A percentile compares a stretch with the other conserved stretches of the same genome.
Evolutionary conservation across 208 protist genomes (phyloP).

Genomic region (Crithidia mellificae): DNA sequence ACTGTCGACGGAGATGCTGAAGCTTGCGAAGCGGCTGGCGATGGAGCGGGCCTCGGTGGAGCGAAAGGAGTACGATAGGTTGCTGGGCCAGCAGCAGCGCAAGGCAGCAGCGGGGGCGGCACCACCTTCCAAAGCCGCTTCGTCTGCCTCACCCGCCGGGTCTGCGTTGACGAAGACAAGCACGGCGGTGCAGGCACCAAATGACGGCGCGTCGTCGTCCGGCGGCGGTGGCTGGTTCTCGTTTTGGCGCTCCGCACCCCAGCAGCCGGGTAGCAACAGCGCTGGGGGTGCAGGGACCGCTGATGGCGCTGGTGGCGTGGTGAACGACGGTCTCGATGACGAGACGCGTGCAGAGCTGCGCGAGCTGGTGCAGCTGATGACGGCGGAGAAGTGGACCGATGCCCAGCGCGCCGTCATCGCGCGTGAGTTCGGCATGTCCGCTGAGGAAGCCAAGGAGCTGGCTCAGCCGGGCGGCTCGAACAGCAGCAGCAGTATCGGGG

Average conservation of each 20-base stretch:
- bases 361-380: slow-evolving; percentile 59
- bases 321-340: slow-evolving; percentile 26
- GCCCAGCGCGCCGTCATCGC: slow-evolving; percentile 65
- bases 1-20: slow-evolving; percentile 61
- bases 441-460: slow-evolving; percentile 50
- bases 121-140: not conserved
- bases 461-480: not conserved
- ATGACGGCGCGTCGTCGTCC: not conserved
- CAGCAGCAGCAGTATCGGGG: not conserved
- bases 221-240: slow-evolving; percentile 22
- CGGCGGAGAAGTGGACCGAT: slow-evolving; percentile 55
- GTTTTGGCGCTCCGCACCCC: slow-evolving; percentile 22
- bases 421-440: slow-evolving; percentile 62
- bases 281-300: not conserved
- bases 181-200: not conserved
- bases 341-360: slow-evolving; percentile 51
- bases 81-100: slow-evolving; percentile 18
- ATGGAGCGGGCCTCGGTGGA: slow-evolving; percentile 38
- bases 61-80: slow-evolving; percentile 38
- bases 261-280: not conserved
- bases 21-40: slow-evolving; percentile 52
- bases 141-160: too few relatives aligned
- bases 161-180: not conserved
- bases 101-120: not conserved
- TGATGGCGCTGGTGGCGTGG: not conserved